Conservation (phyloP, 1,139 yeast species). For the Protomyces inundatus region DNA sequence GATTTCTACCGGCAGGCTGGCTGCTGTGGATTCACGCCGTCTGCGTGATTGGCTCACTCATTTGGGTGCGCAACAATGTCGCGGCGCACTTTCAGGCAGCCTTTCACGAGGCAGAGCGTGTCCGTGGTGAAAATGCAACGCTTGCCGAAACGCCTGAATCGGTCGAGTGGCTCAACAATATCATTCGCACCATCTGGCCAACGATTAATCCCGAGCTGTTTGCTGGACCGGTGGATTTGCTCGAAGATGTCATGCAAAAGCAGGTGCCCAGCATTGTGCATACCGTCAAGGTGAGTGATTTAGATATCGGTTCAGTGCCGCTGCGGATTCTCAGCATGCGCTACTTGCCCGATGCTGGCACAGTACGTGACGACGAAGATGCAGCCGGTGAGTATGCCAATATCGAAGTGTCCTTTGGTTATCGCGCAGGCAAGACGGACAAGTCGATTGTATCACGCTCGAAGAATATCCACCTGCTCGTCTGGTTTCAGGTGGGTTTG, state of each 20-base stretch:
- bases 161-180: slow-evolving; percentile 27
- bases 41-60: slow-evolving; percentile 1
- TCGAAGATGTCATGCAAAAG: slow-evolving; percentile 29
- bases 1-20: slow-evolving; percentile 6
- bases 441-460: slow-evolving; percentile 10
- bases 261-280: slow-evolving; percentile 26
- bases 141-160: slow-evolving; percentile 24
- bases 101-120: slow-evolving; percentile 24
- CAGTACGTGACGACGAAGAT: slow-evolving; percentile 14
- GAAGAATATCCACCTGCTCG: slow-evolving; percentile 23
- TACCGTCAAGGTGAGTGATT: slow-evolving; percentile 25
- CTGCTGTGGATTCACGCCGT: slow-evolving; percentile 11
- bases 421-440: slow-evolving; percentile 22
- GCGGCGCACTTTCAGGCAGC: not conserved
- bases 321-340: slow-evolving; percentile 26
- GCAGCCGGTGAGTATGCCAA: slow-evolving; percentile 26
- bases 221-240: slow-evolving; percentile 22
- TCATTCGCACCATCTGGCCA: slow-evolving; percentile 24
- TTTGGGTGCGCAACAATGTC: not conserved
- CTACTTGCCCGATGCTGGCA: slow-evolving; percentile 20
- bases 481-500: slow-evolving; percentile 26
- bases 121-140: slow-evolving; percentile 26
- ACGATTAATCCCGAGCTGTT: slow-evolving; percentile 28
- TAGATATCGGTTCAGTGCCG: slow-evolving; percentile 25
- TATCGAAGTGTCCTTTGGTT: slow-evolving; percentile 24